Base-by-base conservation (phyloP, 768 basidiomycete species). In the Sistotremastrum niveocremeum region DNA sequence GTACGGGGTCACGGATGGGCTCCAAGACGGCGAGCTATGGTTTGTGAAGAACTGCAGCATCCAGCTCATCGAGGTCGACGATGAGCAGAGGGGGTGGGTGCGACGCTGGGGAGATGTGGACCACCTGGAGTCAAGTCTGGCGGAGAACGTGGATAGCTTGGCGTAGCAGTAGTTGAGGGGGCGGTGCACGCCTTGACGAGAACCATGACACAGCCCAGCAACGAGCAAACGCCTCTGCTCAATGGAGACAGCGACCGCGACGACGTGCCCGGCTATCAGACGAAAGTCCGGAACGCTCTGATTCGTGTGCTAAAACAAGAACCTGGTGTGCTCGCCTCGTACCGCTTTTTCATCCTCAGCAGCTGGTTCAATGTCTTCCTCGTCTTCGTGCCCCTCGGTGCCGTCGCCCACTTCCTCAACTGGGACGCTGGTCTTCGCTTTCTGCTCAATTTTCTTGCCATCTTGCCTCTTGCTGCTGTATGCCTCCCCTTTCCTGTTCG, bases 381-480 rank as follows among this genome's bases (percentile, higher is more conserved):
- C 44, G 59, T 90, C 42, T 84, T 85, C 49, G 74, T 91, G 6
- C 90, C 91, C 30, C 64, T 93, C 52, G 76, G 77, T 52, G 61
- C 77, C 39, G 49, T 79, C 7, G 68, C 84, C 28, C 76, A 86
- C 61, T 67, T 74, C 53, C 57, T 76, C 11, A 56, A 75, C 54
- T 87, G 83, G 83, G 86, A 87, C 68, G 79, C 78, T 32, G 77
- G 73, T 11, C 62, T 79, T n/a, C 74, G 80, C 8, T 87, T 87
- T 53, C 61, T 61, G 5, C 83, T 84, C 60, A 80, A 79, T 51
- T 89, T 90, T 59, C 53, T 87, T 38, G 84, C 87, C 7, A 88
- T 91, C 54, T 68, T 91, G 46, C 91, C 91, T 30, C 72, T 95
- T 31, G 91, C 89, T 30, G 84, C 83, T 69, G 87, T 86, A 54